These are phyloP conservation scores for Fusarium circinatum DNA, from an alignment of 2,329 filamentous ascomycete species.

Conservation along the genomic window DNA sequence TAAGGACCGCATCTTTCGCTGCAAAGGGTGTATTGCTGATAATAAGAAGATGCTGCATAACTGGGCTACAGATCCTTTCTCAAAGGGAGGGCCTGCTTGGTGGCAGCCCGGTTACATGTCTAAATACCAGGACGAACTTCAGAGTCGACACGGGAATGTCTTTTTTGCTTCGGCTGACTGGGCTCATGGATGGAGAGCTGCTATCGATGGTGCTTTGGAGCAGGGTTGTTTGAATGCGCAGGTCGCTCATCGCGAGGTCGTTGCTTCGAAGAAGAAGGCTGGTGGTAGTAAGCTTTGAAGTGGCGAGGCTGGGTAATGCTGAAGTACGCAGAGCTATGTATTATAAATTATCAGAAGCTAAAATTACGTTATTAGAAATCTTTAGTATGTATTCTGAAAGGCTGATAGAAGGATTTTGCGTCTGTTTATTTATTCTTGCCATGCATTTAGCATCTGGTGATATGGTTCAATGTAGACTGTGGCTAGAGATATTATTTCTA, in stretches of 20 bases:
- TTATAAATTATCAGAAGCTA: not conserved
- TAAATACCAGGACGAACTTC: not conserved
- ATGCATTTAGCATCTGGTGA: rapidly evolving
- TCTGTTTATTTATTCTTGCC: not conserved
- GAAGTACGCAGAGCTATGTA: not conserved
- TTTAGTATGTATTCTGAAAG: not conserved
- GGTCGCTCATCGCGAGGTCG: not conserved
- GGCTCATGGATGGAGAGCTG: not conserved
- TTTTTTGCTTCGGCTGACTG: not conserved
- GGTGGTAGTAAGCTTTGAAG: not conserved
- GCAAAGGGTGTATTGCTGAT: not conserved
- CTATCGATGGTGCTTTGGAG: not conserved
- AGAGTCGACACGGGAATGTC: not conserved
- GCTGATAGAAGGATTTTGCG: not conserved
- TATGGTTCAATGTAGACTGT: too few species aligned
- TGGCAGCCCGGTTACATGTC: not conserved
- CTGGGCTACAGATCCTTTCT: not conserved
- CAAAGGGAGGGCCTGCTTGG: not conserved
- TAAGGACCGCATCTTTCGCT: too few species aligned
- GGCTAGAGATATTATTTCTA: too few species aligned
- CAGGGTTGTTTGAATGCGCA: not conserved
- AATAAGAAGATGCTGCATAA: not conserved
- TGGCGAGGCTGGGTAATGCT: rapidly evolving
- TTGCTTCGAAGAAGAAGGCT: not conserved
- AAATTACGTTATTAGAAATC: not conserved